Evolutionary conservation across 306 rosid genomes (phyloP).

Genomic region (Corylus avellana): DNA sequence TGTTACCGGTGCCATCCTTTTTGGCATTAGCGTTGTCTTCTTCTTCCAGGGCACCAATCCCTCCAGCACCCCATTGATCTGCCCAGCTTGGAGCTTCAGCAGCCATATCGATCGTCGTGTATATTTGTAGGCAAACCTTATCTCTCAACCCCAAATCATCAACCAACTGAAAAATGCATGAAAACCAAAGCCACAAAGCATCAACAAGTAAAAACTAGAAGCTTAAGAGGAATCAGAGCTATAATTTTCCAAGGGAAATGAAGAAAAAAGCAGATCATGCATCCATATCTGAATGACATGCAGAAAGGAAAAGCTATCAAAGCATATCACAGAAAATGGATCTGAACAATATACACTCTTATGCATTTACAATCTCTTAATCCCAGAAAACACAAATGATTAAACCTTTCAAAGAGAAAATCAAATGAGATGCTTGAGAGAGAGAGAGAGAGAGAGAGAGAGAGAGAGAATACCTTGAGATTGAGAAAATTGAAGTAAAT

Average conservation of each 20-base stretch:
- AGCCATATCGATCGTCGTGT: constrained; percentile 46
- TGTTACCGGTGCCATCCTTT: constrained; percentile 38
- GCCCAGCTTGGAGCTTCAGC: constrained; percentile 89
- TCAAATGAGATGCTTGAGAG: neutral
- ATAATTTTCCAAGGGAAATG: neutral
- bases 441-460: constrained; percentile 5
- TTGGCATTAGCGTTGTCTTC: constrained; percentile 39
- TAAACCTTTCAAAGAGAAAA: neutral
- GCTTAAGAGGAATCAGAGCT: neutral
- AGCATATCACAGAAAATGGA: neutral
- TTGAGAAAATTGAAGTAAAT: constrained; percentile 39
- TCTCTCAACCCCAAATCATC: neutral
- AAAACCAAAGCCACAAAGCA: neutral
- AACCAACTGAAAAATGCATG: neutral
- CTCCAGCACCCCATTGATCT: constrained; percentile 95
- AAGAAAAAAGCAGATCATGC: neutral
- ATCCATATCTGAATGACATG: neutral
- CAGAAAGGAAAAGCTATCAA: neutral
- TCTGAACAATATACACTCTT: neutral
- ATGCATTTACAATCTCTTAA: neutral
- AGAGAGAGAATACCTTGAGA: constrained; percentile 40
- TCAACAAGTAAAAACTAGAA: neutral
- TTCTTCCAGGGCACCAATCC: constrained; percentile 82
- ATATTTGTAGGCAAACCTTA: neutral
- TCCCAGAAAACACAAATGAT: neutral